These are phyloP conservation scores for Eucalyptus polybractea DNA, from an alignment of 345 rosid species.

Conservation along the genomic window DNA sequence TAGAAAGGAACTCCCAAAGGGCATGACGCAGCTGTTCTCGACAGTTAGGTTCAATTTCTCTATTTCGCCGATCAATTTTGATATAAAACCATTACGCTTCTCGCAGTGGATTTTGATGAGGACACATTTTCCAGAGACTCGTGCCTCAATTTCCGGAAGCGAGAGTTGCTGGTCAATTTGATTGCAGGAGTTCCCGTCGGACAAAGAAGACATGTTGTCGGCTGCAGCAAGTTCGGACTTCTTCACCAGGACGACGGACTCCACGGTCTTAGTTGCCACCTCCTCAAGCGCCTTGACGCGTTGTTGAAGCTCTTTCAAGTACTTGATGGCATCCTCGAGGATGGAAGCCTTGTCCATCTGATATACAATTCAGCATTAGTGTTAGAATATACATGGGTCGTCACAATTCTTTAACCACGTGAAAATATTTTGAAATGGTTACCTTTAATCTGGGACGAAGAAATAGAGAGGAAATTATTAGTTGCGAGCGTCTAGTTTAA, in stretches of 20 bases:
- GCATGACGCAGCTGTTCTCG: not conserved
- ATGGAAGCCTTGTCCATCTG: conserved; percentile 70
- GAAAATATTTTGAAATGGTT: not conserved
- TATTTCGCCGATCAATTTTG: not conserved
- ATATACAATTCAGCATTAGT: not conserved
- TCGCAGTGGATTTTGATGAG: not conserved
- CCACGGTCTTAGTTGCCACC: conserved; percentile 22
- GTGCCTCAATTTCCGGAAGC: conserved; percentile 2
- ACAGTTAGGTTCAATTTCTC: not conserved
- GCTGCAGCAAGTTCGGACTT: conserved; percentile 22
- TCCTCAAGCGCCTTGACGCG: conserved; percentile 41
- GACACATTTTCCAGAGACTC: not conserved
- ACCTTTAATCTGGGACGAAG: not conserved
- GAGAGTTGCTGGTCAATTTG: not conserved
- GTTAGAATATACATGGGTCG: accelerated
- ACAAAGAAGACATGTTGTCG: conserved; percentile 20
- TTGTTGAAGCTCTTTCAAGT: conserved; percentile 58
- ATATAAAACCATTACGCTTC: not conserved
- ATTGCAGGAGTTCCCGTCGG: conserved; percentile 7
- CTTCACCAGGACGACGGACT: conserved; percentile 43
- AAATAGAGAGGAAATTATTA: not conserved
- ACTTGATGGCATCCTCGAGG: conserved; percentile 53
- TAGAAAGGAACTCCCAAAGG: not conserved
- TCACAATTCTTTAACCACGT: not conserved
- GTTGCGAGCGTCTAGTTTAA: not conserved